Base-by-base conservation (phyloP, 2,329 filamentous ascomycete species). In the Ilyonectria destructans region DNA sequence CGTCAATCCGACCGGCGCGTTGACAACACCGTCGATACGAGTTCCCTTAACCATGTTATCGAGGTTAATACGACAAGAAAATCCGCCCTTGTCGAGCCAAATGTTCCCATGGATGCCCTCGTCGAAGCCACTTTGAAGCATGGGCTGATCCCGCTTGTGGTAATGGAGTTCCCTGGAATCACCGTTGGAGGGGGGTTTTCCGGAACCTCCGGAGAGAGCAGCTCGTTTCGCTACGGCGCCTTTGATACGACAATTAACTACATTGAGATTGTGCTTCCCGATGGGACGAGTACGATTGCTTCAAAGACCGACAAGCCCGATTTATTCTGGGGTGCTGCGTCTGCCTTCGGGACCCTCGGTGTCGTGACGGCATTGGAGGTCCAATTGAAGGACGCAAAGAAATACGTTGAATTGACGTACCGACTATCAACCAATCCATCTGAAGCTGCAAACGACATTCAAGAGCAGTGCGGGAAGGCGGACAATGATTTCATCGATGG, bases 151-250 rank as follows among this genome's bases (percentile, higher is more conserved):
- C 90, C 91, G 0, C 87, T 89, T 0, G 89, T 93, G 0, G 90
- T 92, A 6, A 91, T 91, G 87, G 91, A 93, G 75, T 92, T 93
- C 65, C 90, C 90, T 2, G 90, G 89, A n/a, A 93, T 93, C 76
- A 93, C 91, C 2, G 89, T 88, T 6, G 91, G 91, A 26, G 91
- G 91, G 40, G 90, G 89, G 3, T 92, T 91, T 78, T 88, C 89
- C 51, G 82, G 91, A 2, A 91, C 89, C 0, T 88, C 90, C 8
- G 91, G 90, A 12, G 91, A 93, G 79, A 92, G 89, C 80, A 91
- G 88, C 74, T 91, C 88, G 10, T 92, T 91, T 78, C 89, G 88
- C 57, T 84, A 92, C 74, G 91, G 91, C 3, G 89, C 89, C 65
- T 92, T 93, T 71, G 89, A 92, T 75, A 82, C 84, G 3, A 91